Evolutionary conservation across 2,329 filamentous ascomycete species (phyloP).

Genomic region (Trichoderma sp.): DNA sequence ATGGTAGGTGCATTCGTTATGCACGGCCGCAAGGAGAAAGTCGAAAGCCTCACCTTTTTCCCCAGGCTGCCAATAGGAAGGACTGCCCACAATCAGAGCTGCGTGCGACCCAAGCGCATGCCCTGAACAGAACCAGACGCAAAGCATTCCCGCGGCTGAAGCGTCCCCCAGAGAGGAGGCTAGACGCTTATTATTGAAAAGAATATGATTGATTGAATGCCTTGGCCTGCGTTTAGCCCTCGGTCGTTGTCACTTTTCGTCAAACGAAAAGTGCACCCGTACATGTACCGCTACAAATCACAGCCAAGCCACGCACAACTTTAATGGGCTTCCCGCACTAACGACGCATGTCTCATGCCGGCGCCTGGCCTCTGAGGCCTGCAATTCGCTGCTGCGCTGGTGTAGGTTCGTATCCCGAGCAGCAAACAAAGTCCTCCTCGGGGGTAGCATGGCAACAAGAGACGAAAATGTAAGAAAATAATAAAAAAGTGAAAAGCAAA

Average conservation of each 20-base stretch:
- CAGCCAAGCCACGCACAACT: not conserved
- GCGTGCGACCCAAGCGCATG: not conserved
- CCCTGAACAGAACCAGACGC: not conserved
- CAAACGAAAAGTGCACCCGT: not conserved
- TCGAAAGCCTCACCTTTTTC: not conserved
- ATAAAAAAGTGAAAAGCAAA: not conserved
- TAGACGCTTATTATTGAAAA: not conserved
- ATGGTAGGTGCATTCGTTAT: not conserved
- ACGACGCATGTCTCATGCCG: slow-evolving; percentile 21
- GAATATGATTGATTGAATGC: not conserved
- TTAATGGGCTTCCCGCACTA: slow-evolving; percentile 17
- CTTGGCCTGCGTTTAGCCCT: not conserved
- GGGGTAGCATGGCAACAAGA: not conserved
- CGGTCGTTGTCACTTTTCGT: not conserved
- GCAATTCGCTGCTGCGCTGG: slow-evolving; percentile 4
- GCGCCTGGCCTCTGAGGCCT: not conserved
- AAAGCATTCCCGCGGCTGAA: slow-evolving; percentile 5
- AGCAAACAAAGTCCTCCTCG: not conserved
- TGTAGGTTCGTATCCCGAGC: slow-evolving; percentile 13
- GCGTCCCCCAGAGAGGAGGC: not conserved
- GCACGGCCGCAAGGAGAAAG: slow-evolving; percentile 5
- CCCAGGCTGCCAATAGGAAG: slow-evolving; percentile 7
- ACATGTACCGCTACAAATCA: not conserved
- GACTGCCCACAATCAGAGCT: slow-evolving; percentile 4
- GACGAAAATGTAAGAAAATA: not conserved